Base-by-base conservation (phyloP, 148 eudicot species). In the Pouteria glomerata region DNA sequence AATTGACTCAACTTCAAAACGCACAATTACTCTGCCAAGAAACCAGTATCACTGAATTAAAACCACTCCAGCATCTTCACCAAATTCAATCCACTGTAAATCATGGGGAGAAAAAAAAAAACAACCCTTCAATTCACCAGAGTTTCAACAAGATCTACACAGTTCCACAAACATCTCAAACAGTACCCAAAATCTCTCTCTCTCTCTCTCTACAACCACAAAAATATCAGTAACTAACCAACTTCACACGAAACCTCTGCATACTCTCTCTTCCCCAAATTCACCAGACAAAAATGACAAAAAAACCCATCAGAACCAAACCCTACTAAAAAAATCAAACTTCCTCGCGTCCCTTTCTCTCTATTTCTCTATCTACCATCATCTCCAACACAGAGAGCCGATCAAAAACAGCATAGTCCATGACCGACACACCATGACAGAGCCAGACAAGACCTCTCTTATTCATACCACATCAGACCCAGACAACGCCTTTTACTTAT, bases 91-190 rank as follows among this genome's bases (percentile, higher is more conserved):
- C 58, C 11, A 24, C 52, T 4, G 29, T 45, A 33, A 2, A 45
- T 18, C 14, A 21, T 42, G 29, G 19, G 33, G 45, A 66, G 6
- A 44, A 55, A 6, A 6, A 27, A 26, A 44, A 64, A 44, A 12
- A 24, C 50, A 44, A 37, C 53, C 8, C 16, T 56, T 57, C 37
- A 70, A 41, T 57, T 39, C 63, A 41, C 48, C 34, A 1, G 47
- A 69, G 62, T 56, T 56, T 56, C 23, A 69, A 39, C 33, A 35
- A 52, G 61, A 52, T 68, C 73, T 56, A 62, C 66, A 62, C 14
- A 15, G 62, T n/a, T 16, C 21, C 35, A 47, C 14, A 29, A 29
- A 55, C 24, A 13, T 18, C 53, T 8, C 3, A 23, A 23, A 37
- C 21, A 66, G 23, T 0, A 55, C 34, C 35, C 23, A 37, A 26